Conservation (phyloP, 306 rosid species). For the Lablab purpureus region DNA sequence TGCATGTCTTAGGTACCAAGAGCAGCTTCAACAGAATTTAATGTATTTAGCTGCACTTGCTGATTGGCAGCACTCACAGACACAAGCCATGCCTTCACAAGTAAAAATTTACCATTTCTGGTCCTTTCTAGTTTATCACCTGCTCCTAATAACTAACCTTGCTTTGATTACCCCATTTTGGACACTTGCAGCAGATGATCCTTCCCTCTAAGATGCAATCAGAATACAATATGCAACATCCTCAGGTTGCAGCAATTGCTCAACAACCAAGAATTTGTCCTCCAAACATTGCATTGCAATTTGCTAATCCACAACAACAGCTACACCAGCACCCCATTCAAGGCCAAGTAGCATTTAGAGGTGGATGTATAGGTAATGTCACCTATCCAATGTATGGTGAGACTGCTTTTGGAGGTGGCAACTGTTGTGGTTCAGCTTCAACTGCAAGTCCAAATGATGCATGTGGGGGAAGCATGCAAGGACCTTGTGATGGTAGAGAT, state of each 20-base stretch:
- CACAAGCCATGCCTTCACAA: slow-evolving; percentile 84
- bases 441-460: slow-evolving; percentile 55
- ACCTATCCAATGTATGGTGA: slow-evolving; percentile 77
- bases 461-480: slow-evolving; percentile 83
- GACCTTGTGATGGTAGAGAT: slow-evolving; percentile 44
- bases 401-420: slow-evolving; percentile 61
- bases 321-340: slow-evolving; percentile 83
- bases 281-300: slow-evolving; percentile 80
- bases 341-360: slow-evolving; percentile 84
- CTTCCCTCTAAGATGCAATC: slow-evolving; percentile 78
- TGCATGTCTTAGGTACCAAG: slow-evolving; percentile 72
- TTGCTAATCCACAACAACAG: slow-evolving; percentile 75
- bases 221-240: slow-evolving; percentile 86
- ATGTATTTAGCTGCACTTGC: slow-evolving; percentile 99
- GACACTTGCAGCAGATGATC: slow-evolving; percentile 63
- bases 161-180: slow-evolving; percentile 25
- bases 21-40: slow-evolving; percentile 94
- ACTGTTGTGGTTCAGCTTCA: slow-evolving; percentile 61
- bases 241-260: slow-evolving; percentile 87
- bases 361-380: slow-evolving; percentile 72
- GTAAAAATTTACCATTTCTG: slow-evolving; percentile 47
- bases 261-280: slow-evolving; percentile 87
- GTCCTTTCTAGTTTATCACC: slow-evolving; percentile 1
- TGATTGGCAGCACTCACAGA: slow-evolving; percentile 86
- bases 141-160: slow-evolving; percentile 14